Evolutionary conservation across 2,329 filamentous ascomycete species (phyloP).

Genomic region (Dactylellina leptospora): DNA sequence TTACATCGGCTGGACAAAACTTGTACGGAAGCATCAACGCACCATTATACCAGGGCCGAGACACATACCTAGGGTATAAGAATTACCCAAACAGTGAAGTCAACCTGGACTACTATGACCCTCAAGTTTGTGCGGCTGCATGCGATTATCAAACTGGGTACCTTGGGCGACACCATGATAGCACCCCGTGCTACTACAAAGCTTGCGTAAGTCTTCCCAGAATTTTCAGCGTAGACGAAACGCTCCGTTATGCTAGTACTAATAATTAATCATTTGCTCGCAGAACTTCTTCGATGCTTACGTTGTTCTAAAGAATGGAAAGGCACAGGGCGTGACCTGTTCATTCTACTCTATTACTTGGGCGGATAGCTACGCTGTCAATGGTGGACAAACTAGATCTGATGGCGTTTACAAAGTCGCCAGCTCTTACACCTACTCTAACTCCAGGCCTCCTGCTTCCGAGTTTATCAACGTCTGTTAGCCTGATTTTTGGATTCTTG

Average conservation of each 20-base stretch:
- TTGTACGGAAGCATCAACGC: conserved; percentile 41
- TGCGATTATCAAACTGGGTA: conserved; percentile 54
- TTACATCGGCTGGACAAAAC: conserved; percentile 16
- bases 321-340: conserved; percentile 44
- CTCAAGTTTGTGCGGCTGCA: conserved; percentile 43
- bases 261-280: not conserved
- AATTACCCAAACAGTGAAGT: conserved; percentile 33
- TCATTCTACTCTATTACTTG: conserved; percentile 30
- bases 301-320: conserved; percentile 34
- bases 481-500: not conserved
- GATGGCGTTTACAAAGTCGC: conserved; percentile 34
- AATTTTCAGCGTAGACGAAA: too few relatives aligned
- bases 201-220: conserved; percentile 43
- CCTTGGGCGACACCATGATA: conserved; percentile 47
- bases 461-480: conserved; percentile 16
- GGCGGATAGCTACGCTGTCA: conserved; percentile 42
- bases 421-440: conserved; percentile 37
- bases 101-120: conserved; percentile 30
- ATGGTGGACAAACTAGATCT: conserved; percentile 28
- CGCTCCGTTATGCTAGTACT: too few relatives aligned
- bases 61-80: conserved; percentile 29
- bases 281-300: conserved; percentile 46
- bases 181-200: conserved; percentile 31
- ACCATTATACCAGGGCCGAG: conserved; percentile 10
- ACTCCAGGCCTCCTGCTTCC: conserved; percentile 21